Base-by-base conservation (phyloP, 2,329 filamentous ascomycete genomes). In the Exserohilum turcica region DNA sequence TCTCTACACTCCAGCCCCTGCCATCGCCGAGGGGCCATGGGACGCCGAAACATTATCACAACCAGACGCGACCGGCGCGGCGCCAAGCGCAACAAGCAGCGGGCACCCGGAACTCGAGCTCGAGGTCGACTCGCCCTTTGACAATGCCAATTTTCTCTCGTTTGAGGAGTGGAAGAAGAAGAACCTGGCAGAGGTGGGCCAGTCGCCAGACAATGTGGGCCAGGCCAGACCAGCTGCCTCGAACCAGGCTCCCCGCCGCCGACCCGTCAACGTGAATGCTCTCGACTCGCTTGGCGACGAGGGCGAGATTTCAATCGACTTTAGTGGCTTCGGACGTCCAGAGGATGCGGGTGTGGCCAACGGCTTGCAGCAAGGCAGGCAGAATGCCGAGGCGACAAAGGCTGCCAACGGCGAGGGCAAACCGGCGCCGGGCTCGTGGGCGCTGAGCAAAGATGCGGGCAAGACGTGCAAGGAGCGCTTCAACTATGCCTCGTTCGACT, bases 81-180 rank as follows among this genome's bases (percentile, higher is more conserved):
- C 56, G 6, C 45, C 49, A 40, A 43, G 52, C 40, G 39, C 45
- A 16, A 32, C 46, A 18, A 42, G 21, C 19, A 56, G 48, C 44
- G 36, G 46, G 16, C 63, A 71, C 18, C 50, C 70, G 13, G 82
- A 85, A 35, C 71, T 78, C 9, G 82, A 86, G 48, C 70, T 79
- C 13, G 87, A 89, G 52, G 79, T 80, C 5, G 88, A 89, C 42
- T 87, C 85, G 2, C 81, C 84, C 0, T 79, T 89, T 9, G 87
- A 91, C 66, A 89, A 90, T 62, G 84, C 87, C 39, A 88, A 92
- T 6, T 97, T 97, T 73, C 86, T 97, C 65, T 97, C 94, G 0
- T 99, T 99, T 65, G 94, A 97, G 72, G 93, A 97, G 67, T 99
- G 94, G 94, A 97, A 96, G 77, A 91, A 89, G 68, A 89, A 92